Conservation (phyloP, 2,329 filamentous ascomycete genomes). For the Sphaerostilbella broomeana region DNA sequence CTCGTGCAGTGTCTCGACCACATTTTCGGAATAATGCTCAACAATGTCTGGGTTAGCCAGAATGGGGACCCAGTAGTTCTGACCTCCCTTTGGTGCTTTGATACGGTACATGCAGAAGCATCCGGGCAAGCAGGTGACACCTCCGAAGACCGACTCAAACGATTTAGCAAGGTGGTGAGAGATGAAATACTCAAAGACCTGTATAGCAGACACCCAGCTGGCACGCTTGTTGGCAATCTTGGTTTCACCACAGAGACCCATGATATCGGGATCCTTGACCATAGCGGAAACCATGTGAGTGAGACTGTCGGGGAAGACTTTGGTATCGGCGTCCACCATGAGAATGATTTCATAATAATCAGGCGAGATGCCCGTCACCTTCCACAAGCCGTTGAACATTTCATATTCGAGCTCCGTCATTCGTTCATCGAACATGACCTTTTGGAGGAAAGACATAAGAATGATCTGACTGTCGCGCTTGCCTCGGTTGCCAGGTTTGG, state of each 20-base stretch:
- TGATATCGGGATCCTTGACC: slow-evolving; percentile 98
- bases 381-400: slow-evolving; percentile 99
- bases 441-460: slow-evolving; percentile 98
- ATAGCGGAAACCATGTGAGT: slow-evolving; percentile 99
- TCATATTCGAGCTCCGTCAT: slow-evolving; percentile 99
- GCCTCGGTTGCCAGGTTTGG: slow-evolving; percentile 93
- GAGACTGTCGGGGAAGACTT: slow-evolving; percentile 95
- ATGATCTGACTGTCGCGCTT: slow-evolving; percentile 99
- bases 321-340: slow-evolving; percentile 99
- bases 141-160: slow-evolving; percentile 96
- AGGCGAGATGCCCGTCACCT: slow-evolving; percentile 94
- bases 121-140: slow-evolving; percentile 95
- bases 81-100: slow-evolving; percentile 94
- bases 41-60: slow-evolving; percentile 97
- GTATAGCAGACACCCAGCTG: slow-evolving; percentile 94
- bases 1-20: slow-evolving; percentile 96
- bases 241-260: slow-evolving; percentile 97
- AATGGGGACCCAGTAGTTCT: slow-evolving; percentile 99
- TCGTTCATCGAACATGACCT: slow-evolving; percentile 99
- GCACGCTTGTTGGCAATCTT: slow-evolving; percentile 98
- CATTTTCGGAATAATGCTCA: slow-evolving; percentile 98
- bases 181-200: slow-evolving; percentile 99
- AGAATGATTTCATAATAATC: slow-evolving; percentile 97
- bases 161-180: slow-evolving; percentile 95
- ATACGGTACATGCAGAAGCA: slow-evolving; percentile 99